Base-by-base conservation (phyloP, 139 green algal species). In the Asterochloris sp. region DNA sequence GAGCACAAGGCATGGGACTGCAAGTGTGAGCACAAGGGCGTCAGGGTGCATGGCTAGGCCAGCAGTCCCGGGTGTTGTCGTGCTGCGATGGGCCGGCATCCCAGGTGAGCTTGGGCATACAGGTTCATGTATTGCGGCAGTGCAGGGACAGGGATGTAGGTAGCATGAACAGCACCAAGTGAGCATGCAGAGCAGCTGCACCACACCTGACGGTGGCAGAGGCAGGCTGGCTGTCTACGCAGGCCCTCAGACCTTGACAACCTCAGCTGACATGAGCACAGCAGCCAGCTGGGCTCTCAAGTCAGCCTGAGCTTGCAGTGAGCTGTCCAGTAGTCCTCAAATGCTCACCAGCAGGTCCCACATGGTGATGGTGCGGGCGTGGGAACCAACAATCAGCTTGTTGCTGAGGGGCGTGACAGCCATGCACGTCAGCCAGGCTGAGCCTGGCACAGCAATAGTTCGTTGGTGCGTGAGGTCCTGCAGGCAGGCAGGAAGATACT, bases 281-380 rank as follows among this genome's bases (percentile, higher is more conserved):
- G 23, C 71, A 54, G 71, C n/a, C 2, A 24, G 26, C 71, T 16
- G n/a, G 19, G 14, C 71, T 9, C 1, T 38, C 1, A 76, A 62
- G 71, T 76, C 2, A 76, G 14, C 23, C 19, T 21, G n/a, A 60
- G n/a, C 14, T 19, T 19, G n/a, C 66, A 75, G 67, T 0, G 27
- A 84, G 79, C 83, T 83, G 83, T 16, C 85, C 81, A 62, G 78
- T 4, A 26, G 66, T 71, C 17, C 21, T 21, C 21, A 16, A 69
- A 1, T 71, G 54, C 28, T 61, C 61, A 87, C 77, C 82, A 83
- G 64, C 28, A 91, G 82, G 71, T 94, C 91, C 76, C 87, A 94
- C 38, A 94, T 92, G 11, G 83, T 86, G 62, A 94, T 85, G 61
- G 63, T 87, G 14, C 91, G 80, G 63, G 81, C 83, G 84, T 92